Evolutionary conservation across 2,329 filamentous ascomycete genomes (phyloP), one percentile per base, ranked within the genome.

Genomic region (Venturia effusa): DNA sequence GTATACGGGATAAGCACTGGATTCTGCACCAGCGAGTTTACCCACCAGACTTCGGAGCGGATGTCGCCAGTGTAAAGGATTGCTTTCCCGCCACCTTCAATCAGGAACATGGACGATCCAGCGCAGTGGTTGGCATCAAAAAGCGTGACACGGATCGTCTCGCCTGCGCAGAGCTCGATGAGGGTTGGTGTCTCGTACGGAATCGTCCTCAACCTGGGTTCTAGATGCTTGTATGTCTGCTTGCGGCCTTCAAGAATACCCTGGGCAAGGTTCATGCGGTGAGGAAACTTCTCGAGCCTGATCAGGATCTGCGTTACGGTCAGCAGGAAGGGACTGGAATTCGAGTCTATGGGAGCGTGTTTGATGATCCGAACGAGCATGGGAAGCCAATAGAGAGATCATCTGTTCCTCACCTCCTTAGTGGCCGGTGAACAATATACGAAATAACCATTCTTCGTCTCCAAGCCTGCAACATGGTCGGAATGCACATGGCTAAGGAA

Each of bases 401-500:
- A 39, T 22, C 2, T 2, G 22, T 19, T 39, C 11, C 68, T 69
- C 71, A 81, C 86, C 73, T 92, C 88, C 67, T 84, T 84, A 0
- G 92, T 97, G 0, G 90, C 89, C 0, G 88, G 81, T 1, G 92
- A 96, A 76, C 92, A 97, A 74, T 96, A 97, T 24, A 97, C 84
- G 70, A 96, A 96, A 0, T 90, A 89, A 34, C 89, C 85, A 57
- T 85, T 83, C 63, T 92, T 81, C 15, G 81, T 84, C 69, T 96
- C 91, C 1, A 97, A 81, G 0, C 93, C 92, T 41, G 83, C 82
- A 0, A 97, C 82, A 74, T 97, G 93, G 70, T 97, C 92, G 67
- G 88, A 95, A 72, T 97, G 93, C 1, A 95, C 86, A 81, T 97
- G 93, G 74, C 89, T 95, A 32, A 97, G 80, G 71, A 97, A 96